Percentiles rank a stretch among this genome's conserved stretches.
phyloP scores from a whole-genome alignment of 805 yeast species.

The Huiozyma naganishii region DNA sequence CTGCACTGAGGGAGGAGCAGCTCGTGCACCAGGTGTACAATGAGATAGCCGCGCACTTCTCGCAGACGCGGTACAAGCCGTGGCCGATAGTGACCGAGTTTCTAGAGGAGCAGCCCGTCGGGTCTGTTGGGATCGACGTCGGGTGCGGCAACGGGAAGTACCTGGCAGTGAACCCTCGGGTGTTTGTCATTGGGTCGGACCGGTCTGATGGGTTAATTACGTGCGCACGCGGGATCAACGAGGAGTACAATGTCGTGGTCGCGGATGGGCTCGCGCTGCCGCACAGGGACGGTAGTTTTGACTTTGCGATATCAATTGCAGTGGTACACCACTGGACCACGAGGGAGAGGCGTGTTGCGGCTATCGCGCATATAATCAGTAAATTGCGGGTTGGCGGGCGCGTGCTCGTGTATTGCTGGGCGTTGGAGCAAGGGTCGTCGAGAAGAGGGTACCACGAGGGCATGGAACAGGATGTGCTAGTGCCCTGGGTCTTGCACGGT shows the following conservation, averaged over 20 bases:
- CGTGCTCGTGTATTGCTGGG: slow-evolving; percentile 90
- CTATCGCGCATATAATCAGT: slow-evolving; percentile 57
- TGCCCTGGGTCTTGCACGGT: slow-evolving; percentile 80
- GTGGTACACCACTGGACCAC: slow-evolving; percentile 95
- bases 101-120: slow-evolving; percentile 36
- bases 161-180: slow-evolving; percentile 53
- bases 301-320: slow-evolving; percentile 90
- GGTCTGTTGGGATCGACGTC: slow-evolving; percentile 76
- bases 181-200: slow-evolving; percentile 65
- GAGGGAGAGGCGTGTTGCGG: slow-evolving; percentile 62
- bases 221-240: slow-evolving; percentile 43
- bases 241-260: slow-evolving; percentile 44
- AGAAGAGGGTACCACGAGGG: slow-evolving; percentile 87
- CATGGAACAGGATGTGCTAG: slow-evolving; percentile 85
- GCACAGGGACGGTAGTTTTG: slow-evolving; percentile 37
- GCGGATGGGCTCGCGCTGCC: slow-evolving; percentile 74
- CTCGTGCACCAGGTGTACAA: slow-evolving; percentile 90
- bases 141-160: slow-evolving; percentile 98
- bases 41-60: slow-evolving; percentile 85
- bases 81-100: slow-evolving; percentile 91
- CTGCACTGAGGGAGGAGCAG: slow-evolving; percentile 48
- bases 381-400: slow-evolving; percentile 51
- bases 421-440: slow-evolving; percentile 79
- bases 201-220: slow-evolving; percentile 56
- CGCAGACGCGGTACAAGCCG: slow-evolving; percentile 86